Evolutionary conservation across 768 basidiomycete species (phyloP), one percentile per base, ranked within the genome.

Genomic region (Sporobolomyces pararoseus): DNA sequence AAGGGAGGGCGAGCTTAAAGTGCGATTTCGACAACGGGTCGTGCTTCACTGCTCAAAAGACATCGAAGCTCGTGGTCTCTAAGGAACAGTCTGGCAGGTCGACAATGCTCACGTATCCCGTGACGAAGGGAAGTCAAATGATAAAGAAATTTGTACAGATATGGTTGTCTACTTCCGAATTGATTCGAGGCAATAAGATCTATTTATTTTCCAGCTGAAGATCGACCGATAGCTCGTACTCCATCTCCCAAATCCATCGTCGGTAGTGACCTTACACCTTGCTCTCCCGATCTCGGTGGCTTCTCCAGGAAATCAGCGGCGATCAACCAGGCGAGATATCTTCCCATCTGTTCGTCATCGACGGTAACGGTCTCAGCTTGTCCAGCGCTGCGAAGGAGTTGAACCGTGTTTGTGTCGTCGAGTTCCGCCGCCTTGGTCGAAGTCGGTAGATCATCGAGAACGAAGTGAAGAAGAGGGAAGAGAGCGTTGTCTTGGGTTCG

Each of bases 401-500:
- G 82, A n/a, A 80, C 80, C 23, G 91, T 94, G 78, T 95, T 96
- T 27, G 83, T 78, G 77, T 96, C 91, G 77, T 95, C 90, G 57
- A 98, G 82, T 71, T 89, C 88, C 3, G 96, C 90, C 1, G 92
- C 86, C 79, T 94, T 96, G 31, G 95, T 98, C 77, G 89, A 91
- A 31, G 94, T 96, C 7, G 96, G 96, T 25, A 99, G 83, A 79
- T 99, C 96, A 78, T 97, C 96, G 35, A 99, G 82, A 31, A 98
- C 96, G 75, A 97, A 97, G 80, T 99, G 95, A 23, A 99, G 84
- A 14, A 99, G 82, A 4, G 96, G 96, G 85, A 94, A 98, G 51
- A 99, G 84, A 2, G 96, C 96, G 73, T 99, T 98, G 79, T 98
- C 95, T 78, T 94, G 90, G 12, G 85, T 86, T 64, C 91, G 89